These are phyloP conservation scores for Capsicum rhomboideum DNA, from an alignment of 257 asterid species.

Conservation along the genomic window DNA sequence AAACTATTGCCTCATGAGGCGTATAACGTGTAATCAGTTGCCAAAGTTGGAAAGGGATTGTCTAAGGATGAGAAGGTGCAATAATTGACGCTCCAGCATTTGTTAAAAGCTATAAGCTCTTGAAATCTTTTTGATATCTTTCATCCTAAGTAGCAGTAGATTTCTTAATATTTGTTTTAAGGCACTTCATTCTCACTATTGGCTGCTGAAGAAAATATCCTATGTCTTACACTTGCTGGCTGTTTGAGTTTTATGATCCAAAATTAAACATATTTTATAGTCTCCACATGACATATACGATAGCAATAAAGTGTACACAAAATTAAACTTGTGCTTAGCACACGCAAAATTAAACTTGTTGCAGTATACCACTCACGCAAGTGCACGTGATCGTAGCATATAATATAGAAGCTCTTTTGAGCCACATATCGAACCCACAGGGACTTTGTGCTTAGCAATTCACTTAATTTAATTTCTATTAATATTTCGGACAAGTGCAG, in stretches of 20 bases:
- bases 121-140: background rate
- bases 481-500: no score
- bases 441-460: no score
- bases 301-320: no score
- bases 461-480: no score
- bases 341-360: no score
- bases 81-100: background rate
- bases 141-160: background rate
- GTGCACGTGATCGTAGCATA: no score
- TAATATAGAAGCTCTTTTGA: no score
- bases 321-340: no score
- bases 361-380: no score
- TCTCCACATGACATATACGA: no score
- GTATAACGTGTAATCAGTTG: background rate
- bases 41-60: background rate
- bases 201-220: background rate
- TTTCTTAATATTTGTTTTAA: background rate
- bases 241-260: background rate
- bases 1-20: background rate
- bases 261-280: no score
- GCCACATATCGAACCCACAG: no score
- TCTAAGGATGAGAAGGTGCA: background rate
- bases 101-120: background rate
- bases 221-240: background rate
- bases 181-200: background rate